Percentiles rank a stretch among this genome's conserved stretches.
Conservation (phyloP, 495 filamentous ascomycete species). For the Lichina pygmaea region DNA sequence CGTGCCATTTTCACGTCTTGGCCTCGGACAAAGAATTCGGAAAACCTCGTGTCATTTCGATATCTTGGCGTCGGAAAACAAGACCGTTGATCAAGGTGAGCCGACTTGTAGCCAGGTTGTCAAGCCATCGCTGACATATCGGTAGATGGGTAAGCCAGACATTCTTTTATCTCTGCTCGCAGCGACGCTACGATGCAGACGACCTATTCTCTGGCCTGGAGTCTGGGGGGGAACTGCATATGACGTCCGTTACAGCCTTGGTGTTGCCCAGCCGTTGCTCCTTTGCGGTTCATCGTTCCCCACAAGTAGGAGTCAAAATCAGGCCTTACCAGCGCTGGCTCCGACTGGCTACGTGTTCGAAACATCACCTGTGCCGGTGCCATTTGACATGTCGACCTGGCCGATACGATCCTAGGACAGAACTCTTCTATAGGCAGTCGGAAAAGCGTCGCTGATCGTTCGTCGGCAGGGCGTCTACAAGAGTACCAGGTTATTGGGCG, state of each 20-base stretch:
- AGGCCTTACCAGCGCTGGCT: not conserved
- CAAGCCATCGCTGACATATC: constrained; percentile 3
- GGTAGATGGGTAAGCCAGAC: constrained; percentile 27
- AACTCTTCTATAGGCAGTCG: no score
- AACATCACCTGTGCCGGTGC: no score
- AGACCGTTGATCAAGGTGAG: no score
- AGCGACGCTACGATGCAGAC: not conserved
- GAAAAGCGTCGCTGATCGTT: no score
- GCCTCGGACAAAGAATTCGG: no score
- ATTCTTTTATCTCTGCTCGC: constrained; percentile 6
- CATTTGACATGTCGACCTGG: no score
- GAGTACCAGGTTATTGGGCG: constrained; percentile 99
- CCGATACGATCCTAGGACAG: no score
- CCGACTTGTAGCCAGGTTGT: no score
- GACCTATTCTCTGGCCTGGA: not conserved
- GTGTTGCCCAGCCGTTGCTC: not conserved
- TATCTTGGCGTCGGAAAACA: no score
- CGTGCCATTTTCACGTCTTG: no score
- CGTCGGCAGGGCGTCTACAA: constrained; percentile 61
- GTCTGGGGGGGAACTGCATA: not conserved
- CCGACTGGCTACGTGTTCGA: no score
- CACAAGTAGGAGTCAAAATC: not conserved
- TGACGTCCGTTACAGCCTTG: not conserved
- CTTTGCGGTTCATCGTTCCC: not conserved
- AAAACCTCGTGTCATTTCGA: no score